A percentile compares a stretch with the other conserved stretches of the same genome.
Evolutionary conservation across 1,284 basidiomycete species (phyloP).

Genomic region (Heterobasidion annosum): DNA sequence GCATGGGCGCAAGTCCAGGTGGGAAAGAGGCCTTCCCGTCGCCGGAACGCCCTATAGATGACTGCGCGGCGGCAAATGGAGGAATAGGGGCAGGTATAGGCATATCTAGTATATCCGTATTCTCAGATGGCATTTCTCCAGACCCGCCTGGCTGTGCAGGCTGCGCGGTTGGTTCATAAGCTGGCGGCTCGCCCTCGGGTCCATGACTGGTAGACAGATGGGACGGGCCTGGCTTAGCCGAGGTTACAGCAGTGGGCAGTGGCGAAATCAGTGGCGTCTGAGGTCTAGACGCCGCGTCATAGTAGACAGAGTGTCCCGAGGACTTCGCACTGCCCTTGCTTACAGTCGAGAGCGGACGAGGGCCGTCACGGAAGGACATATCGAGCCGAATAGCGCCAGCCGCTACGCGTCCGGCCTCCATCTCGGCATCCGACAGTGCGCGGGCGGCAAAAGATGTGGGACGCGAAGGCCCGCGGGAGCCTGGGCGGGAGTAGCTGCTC

Average conservation of each 20-base stretch:
- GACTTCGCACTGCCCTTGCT: conserved; percentile 39
- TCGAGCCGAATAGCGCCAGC: conserved; percentile 10
- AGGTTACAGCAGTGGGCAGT: conserved; percentile 25
- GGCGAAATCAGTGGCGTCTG: conserved; percentile 10
- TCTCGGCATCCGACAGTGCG: conserved; percentile 28
- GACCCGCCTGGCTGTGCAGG: conserved; percentile 7
- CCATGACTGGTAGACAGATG: conserved; percentile 33
- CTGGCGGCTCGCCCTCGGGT: conserved; percentile 22
- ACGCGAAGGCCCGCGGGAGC: conserved; percentile 14
- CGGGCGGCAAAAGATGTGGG: conserved; percentile 9
- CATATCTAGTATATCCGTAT: conserved; percentile 48
- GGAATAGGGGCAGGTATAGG: conserved; percentile 46
- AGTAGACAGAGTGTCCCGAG: conserved; percentile 47
- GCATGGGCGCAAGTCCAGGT: conserved; percentile 34
- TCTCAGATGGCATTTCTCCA: conserved; percentile 14
- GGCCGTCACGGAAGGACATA: conserved; percentile 7
- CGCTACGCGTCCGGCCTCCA: conserved; percentile 27
- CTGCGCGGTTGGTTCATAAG: conserved; percentile 20
- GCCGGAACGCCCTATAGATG: conserved; percentile 16
- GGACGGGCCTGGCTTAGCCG: conserved; percentile 16
- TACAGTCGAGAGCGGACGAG: conserved; percentile 45
- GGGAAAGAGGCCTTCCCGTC: conserved; percentile 28
- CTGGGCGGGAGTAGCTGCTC: conserved; percentile 25
- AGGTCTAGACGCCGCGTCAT: conserved; percentile 34
- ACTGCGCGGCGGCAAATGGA: conserved; percentile 31